Base-by-base conservation (phyloP, 768 basidiomycete species). In the Trametes punicea region DNA sequence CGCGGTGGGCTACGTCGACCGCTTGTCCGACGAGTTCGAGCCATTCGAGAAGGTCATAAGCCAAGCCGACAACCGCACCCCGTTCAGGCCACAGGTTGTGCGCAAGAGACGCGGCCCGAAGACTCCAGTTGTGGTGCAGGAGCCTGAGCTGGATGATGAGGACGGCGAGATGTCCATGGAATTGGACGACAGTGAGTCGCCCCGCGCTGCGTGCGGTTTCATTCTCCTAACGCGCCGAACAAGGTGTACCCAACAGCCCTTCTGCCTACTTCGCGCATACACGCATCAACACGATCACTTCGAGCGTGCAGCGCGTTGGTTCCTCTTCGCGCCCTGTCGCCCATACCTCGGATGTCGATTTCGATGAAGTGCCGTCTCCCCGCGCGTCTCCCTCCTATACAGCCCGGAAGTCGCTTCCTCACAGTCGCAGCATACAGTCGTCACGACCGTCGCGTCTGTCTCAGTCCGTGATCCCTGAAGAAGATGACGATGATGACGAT, bases 161-260 rank as follows among this genome's bases (percentile, higher is more conserved):
- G 69, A 85, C 56, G 88, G 86, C 7, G 88, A 89, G 63, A 82
- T 84, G 77, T 84, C 83, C 10, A 90, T 92, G 90, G 86, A 88
- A 49, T 56, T 91, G 34, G 83, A 79, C 27, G 84, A 88, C 60
- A 87, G 88, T 88, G 67, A 68, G 82, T 62, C 30, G 10, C 5
- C 11, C 40, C 39, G 30, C 16, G 34, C 16, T n/a, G 13, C 15
- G 21, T 18, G 33, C 15, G 44, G 26, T 39, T 21, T 31, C 38
- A 26, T 36, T 30, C 36, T 26, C 27, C 40, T 52, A 31, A 54
- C 57, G 39, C 48, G 49, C 42, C 20, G 30, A 42, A 21, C 6
- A 10, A 70, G 68, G 67, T 38, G 59, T 49, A 25, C 67, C 64
- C 3, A 65, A 67, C 42, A 69, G 66, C 29, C 71, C 71, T 18